Evolutionary conservation across 148 eudicot species (phyloP).

Genomic region (Rheum nobile): DNA sequence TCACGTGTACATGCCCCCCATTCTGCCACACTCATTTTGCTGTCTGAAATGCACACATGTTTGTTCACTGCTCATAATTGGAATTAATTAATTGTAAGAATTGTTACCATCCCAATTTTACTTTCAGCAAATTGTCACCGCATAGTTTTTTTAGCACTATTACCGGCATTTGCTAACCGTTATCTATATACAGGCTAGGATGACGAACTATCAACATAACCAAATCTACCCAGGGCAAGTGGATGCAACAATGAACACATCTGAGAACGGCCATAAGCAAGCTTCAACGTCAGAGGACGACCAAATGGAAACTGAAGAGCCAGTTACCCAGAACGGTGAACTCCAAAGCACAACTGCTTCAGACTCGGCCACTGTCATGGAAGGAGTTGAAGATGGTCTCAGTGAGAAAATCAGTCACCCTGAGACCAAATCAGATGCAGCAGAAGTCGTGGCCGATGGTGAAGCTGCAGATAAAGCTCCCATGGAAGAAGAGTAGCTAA

Average conservation of each 20-base stretch:
- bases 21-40: no score
- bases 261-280: conserved; percentile 17
- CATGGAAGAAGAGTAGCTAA: conserved; percentile 1
- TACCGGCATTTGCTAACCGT: background rate
- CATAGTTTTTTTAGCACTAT: background rate
- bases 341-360: conserved; percentile 10
- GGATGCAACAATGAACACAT: conserved; percentile 12
- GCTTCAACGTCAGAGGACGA: conserved; percentile 8
- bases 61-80: no score
- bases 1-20: no score
- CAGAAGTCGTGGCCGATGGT: conserved; percentile 17
- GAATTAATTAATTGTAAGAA: no score
- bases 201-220: conserved; percentile 32
- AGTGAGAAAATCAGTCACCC: conserved; percentile 20
- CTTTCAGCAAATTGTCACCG: no score
- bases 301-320: conserved; percentile 18
- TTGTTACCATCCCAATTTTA: no score
- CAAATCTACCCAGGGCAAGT: conserved; percentile 29
- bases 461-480: conserved; percentile 13
- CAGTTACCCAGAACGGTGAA: conserved; percentile 19
- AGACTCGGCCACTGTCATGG: conserved; percentile 5
- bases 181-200: conserved; percentile 37
- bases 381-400: conserved; percentile 12
- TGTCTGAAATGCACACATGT: no score
- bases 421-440: conserved; percentile 15